phyloP scores from a whole-genome alignment of 2,329 filamentous ascomycete genomes.

The Beauveria australis region DNA sequence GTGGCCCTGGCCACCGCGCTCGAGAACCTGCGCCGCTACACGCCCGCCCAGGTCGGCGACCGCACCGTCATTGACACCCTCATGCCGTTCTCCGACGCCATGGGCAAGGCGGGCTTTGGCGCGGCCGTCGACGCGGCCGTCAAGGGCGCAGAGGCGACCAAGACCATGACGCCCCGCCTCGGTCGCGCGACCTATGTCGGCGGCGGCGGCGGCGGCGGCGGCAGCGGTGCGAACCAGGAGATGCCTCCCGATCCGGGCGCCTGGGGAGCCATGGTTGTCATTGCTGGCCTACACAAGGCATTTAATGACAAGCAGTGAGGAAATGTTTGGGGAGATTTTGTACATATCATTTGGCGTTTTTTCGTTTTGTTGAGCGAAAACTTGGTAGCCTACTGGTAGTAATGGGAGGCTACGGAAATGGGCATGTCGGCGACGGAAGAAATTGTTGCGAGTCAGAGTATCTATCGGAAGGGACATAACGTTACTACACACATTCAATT shows the following conservation, averaged over 20 bases:
- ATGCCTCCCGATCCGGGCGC: slow-evolving; percentile 62
- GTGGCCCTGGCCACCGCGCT: slow-evolving; percentile 34
- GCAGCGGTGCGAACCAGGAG: slow-evolving; percentile 44
- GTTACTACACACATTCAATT: no score
- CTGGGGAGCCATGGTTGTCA: slow-evolving; percentile 56
- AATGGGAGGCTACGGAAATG: not conserved
- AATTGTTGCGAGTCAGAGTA: not conserved
- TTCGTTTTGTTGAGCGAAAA: not conserved
- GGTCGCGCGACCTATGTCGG: slow-evolving; percentile 65
- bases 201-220: slow-evolving; percentile 49
- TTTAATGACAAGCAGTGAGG: not conserved
- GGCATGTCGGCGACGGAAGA: not conserved
- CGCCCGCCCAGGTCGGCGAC: slow-evolving; percentile 46
- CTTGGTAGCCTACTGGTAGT: not conserved
- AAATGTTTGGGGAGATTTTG: not conserved
- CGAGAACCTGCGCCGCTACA: slow-evolving; percentile 41
- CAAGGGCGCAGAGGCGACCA: slow-evolving; percentile 53
- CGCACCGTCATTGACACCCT: slow-evolving; percentile 50
- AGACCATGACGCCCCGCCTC: slow-evolving; percentile 54
- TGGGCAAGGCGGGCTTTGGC: slow-evolving; percentile 42
- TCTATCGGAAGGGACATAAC: not conserved
- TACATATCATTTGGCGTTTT: slow-evolving; percentile 1
- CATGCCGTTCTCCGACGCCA: slow-evolving; percentile 42
- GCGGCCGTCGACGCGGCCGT: slow-evolving; percentile 51
- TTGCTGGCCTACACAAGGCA: slow-evolving; percentile 31